Percentiles rank a stretch among this genome's conserved stretches.
phyloP scores from a whole-genome alignment of 495 filamentous ascomycete species.

The Penicillium cataractarum region DNA sequence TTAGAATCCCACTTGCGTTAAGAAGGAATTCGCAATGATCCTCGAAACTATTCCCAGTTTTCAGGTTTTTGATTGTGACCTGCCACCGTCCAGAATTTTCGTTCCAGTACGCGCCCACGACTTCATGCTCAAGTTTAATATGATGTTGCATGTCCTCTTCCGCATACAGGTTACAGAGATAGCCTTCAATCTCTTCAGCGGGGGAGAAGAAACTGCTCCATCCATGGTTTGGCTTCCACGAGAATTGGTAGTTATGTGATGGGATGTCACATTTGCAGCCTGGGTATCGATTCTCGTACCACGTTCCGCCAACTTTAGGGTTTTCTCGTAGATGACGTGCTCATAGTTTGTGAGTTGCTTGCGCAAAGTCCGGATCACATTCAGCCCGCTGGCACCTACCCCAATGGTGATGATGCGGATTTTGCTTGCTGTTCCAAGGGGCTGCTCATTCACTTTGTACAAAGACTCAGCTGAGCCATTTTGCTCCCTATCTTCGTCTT shows the following conservation, averaged over 20 bases:
- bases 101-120: conserved; percentile 54
- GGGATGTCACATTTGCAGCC: conserved; percentile 63
- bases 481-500: too few relatives aligned
- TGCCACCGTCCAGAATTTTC: conserved; percentile 38
- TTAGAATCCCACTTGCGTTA: too few relatives aligned
- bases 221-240: conserved; percentile 61
- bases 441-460: too few relatives aligned
- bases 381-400: neutral
- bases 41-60: too few relatives aligned
- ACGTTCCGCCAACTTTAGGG: conserved; percentile 47
- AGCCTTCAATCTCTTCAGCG: conserved; percentile 61
- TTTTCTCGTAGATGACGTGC: too few relatives aligned
- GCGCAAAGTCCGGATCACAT: neutral
- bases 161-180: conserved; percentile 53
- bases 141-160: conserved; percentile 59
- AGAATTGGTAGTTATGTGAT: conserved; percentile 51
- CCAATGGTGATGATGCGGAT: neutral
- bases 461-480: too few relatives aligned
- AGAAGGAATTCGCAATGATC: too few relatives aligned
- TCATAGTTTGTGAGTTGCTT: too few relatives aligned
- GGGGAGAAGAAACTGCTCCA: conserved; percentile 62
- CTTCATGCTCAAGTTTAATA: conserved; percentile 46
- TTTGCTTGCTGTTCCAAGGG: neutral
- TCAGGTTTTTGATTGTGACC: too few relatives aligned
- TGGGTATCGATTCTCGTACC: conserved; percentile 57